A percentile compares a stretch with the other conserved stretches of the same genome.
phyloP scores from a whole-genome alignment of 2,329 filamentous ascomycete species.

The Fusarium sp. region DNA sequence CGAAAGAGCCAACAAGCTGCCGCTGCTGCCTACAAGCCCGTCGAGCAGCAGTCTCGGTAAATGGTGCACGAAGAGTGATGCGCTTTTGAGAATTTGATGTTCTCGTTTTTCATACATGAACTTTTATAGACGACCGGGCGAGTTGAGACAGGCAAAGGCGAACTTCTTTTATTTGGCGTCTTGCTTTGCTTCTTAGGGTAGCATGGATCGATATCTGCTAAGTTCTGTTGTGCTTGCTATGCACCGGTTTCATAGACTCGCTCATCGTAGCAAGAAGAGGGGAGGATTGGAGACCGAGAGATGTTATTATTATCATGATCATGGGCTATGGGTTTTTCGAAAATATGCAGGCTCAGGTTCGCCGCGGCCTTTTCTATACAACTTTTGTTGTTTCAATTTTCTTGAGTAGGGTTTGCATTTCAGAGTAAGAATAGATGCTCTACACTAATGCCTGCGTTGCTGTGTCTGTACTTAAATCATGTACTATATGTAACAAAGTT shows the following conservation, averaged over 20 bases:
- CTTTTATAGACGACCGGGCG: slow-evolving; percentile 42
- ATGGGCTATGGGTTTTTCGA: slow-evolving; percentile 44
- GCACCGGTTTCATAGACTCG: slow-evolving; percentile 18
- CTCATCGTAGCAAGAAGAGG: slow-evolving; percentile 16
- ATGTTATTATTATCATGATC: slow-evolving; percentile 42
- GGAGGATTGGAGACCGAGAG: slow-evolving; percentile 27
- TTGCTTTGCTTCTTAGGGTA: slow-evolving; percentile 24
- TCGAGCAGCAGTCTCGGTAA: slow-evolving; percentile 49
- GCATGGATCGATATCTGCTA: slow-evolving; percentile 20
- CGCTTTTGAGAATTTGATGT: slow-evolving; percentile 19
- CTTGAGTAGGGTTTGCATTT: slow-evolving; percentile 44
- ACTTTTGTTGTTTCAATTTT: slow-evolving; percentile 35
- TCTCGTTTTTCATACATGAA: slow-evolving; percentile 44
- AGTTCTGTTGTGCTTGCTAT: slow-evolving; percentile 34
- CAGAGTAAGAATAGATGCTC: slow-evolving; percentile 36
- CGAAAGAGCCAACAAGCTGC: slow-evolving; percentile 47
- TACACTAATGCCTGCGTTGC: slow-evolving; percentile 11
- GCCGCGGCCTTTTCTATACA: slow-evolving; percentile 36
- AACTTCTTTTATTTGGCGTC: slow-evolving; percentile 33
- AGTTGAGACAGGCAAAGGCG: slow-evolving; percentile 26
- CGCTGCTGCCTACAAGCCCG: slow-evolving; percentile 50
- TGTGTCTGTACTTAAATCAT: neutral
- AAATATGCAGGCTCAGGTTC: slow-evolving; percentile 32
- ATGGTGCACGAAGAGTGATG: neutral
- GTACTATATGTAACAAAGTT: neutral